Evolutionary conservation across 192 early-diverging fungal genomes (phyloP), one percentile per base, ranked within the genome.

Genomic region (Coemansia sp.): DNA sequence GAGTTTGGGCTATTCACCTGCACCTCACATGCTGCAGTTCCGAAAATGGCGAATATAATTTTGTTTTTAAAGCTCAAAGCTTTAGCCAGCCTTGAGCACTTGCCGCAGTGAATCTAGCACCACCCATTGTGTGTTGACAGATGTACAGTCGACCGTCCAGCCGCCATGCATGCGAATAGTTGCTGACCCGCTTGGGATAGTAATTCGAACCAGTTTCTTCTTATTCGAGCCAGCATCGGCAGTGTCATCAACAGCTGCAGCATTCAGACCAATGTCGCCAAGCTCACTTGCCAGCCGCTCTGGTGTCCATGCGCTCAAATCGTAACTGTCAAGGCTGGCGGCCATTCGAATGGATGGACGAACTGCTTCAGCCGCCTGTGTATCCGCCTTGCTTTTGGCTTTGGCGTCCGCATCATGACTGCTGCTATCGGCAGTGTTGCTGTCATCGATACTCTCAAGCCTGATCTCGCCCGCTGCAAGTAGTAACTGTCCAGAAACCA

Each of bases 101-200:
- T 59, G 72, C 35, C 66, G 66, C 32, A 81, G 73, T 22, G 78
- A 65, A 29, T 72, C 73, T 39, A 75, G 58, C 15, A 81, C 73
- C 12, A 62, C 56, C 78, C 78, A 81, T 35, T 81, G 72, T 15
- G 68, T 39, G 56, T 19, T 62, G 19, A 61, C 58, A 5, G 78
- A 81, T 2, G 73, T 69, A 69, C 78, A 81, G 60, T 81, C 73
- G 22, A 81, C 63, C 0, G 58, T 22, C 78, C 78, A 81, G 9
- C 65, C 69, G 41, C 69, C 55, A 48, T 52, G 65, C 66, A 81
- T 67, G 45, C 39, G 63, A 8, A 81, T 71, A 1, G 68, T 68
- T 5, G 78, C 78, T 5, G 73, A 62, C 7, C 78, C 78, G 60
- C 78, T 66, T 57, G 78, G 69, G 4, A 81, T 60, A 2, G 56